Base-by-base conservation (phyloP, 139 green algal species). In the Picochlorum sp. region DNA sequence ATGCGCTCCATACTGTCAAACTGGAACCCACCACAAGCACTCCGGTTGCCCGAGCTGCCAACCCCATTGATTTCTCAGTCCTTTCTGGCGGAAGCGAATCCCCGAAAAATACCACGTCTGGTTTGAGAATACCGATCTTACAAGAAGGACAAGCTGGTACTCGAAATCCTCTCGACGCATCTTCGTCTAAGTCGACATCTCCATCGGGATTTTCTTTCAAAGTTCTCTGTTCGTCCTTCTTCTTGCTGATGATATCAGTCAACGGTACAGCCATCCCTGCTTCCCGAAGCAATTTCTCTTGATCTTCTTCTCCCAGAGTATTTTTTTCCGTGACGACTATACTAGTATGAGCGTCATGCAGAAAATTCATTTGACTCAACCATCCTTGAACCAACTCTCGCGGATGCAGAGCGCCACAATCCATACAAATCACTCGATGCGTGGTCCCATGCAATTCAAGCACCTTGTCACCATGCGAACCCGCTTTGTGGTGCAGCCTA, bases 401-500 rank as follows among this genome's bases (percentile, higher is more conserved):
- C 28, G 50, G 44, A 31, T 49, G 77, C 14, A 73, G 59, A 25
- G 47, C 12, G 14, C 70, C 72, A 68, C 86, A 94, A 14, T 33
- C 55, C 39, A 85, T 74, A 63, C 85, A 93, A 4, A 81, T 57
- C 0, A 91, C 81, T 47, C 87, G 80, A 57, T 96, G 87, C 7
- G 85, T 96, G 3, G 85, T 96, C 29, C 90, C 90, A 63, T 97
- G 90, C 50, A 97, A 78, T 81, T 97, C 90, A 22, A 97, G 61
- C 6, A 94, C 77, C 2, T 64, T 28, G 18, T n/a, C 22, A 0
- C 32, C 29, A 18, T 60, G 25, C 1, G 28, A 66, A 7, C 83
- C 85, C 0, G 81, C 85, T 49, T 73, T 75, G 5, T 84, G 76
- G 61, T 94, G 85, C 71, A 96, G 64, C n/a, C 90, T 65, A 79